Base-by-base conservation (phyloP, 805 yeast species). In the Monosporozyma aerobia region DNA sequence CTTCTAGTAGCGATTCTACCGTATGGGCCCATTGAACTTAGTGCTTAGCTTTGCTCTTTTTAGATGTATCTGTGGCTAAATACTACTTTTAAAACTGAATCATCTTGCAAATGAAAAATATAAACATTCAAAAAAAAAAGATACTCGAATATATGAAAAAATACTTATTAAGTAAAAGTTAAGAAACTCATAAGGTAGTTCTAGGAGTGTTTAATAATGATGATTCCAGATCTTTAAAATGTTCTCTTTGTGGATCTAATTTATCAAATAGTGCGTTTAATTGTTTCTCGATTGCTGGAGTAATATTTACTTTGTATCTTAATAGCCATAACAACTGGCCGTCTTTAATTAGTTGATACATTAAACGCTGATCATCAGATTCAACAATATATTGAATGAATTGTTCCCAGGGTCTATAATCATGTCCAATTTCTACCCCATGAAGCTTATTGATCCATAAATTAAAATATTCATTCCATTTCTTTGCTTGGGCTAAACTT, bases 311-410 rank as follows among this genome's bases (percentile, higher is more conserved):
- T 35, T 58, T 56, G 46, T 57, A 53, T 41, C 69, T 56, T 35
- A 55, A 54, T 10, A 64, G 39, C 64, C 66, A 60, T 14, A 65
- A 49, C 22, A 67, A 47, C 47, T 60, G 59, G 8, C 65, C 65
- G 16, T 62, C 59, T 14, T 54, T 48, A 3, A 65, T 44, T 19
- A 60, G 30, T 44, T 55, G 51, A 25, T 52, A 47, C 52, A 60
- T 53, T 27, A 61, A 19, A n/a, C 39, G 44, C 13, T 22, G 4
- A 49, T 65, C 59, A 16, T 53, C 50, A 2, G 62, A 56, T 6
- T 58, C 53, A 3, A 57, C 56, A 3, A 64, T 37, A 13, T 57
- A 40, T 22, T 54, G 40, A 23, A 67, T 39, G 16, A 62, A 61
- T 10, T 56, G 49, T 6, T 48, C 40, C 70, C 70, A 67, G 3